These are phyloP conservation scores for Brassica hybrid DNA, from an alignment of 441 rosid species.

Conservation along the genomic window DNA sequence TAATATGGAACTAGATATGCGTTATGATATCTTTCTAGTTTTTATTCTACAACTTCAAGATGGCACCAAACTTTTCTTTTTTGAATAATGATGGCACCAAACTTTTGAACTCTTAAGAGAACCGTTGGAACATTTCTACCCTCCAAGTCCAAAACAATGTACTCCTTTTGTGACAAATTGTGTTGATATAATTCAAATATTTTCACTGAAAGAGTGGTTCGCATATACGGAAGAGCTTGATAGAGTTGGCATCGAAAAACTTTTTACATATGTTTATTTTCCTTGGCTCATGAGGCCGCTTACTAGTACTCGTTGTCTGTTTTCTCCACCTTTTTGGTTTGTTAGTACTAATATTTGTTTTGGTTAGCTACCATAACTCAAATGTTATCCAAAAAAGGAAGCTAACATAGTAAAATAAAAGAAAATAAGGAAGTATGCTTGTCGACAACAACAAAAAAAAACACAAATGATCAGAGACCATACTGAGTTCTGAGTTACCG, in stretches of 20 bases:
- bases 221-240: background rate
- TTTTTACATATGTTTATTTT: background rate
- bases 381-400: background rate
- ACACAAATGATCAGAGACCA: constrained; percentile 5
- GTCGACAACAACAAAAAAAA: background rate
- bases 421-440: background rate
- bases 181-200: background rate
- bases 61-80: background rate
- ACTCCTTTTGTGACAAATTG: background rate
- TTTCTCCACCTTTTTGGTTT: background rate
- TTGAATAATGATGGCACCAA: background rate
- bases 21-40: background rate
- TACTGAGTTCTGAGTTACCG: background rate
- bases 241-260: background rate
- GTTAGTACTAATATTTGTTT: background rate
- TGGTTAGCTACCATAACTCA: background rate
- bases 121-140: background rate
- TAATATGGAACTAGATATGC: background rate
- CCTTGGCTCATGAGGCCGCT: background rate
- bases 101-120: background rate
- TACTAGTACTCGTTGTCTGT: background rate
- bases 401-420: background rate
- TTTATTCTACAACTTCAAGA: background rate
- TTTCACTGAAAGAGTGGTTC: background rate
- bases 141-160: background rate